Evolutionary conservation across 1,284 basidiomycete species (phyloP).

Genomic region (Meira nashicola): DNA sequence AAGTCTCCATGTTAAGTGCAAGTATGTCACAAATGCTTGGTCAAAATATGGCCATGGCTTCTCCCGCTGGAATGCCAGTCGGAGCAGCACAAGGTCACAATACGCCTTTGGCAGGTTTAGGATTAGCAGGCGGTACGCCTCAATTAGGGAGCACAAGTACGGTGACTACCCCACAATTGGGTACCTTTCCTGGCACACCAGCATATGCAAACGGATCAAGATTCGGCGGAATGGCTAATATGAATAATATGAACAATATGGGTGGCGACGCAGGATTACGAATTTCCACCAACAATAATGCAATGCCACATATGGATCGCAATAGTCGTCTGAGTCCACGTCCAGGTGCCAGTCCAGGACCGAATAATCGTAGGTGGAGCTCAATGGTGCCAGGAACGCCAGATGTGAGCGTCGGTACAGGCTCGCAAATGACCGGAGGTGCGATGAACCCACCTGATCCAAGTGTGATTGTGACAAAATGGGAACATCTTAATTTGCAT

Average conservation of each 20-base stretch:
- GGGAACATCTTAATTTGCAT: slow-evolving; percentile 84
- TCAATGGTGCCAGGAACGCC: slow-evolving; percentile 4
- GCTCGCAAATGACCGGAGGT: slow-evolving; percentile 2
- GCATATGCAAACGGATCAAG: neutral
- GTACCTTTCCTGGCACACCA: slow-evolving; percentile 13
- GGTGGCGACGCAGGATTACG: slow-evolving; percentile 7
- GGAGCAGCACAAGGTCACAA: neutral
- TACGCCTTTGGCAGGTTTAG: slow-evolving; percentile 21
- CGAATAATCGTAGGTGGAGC: slow-evolving; percentile 9
- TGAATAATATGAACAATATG: neutral
- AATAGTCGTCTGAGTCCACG: slow-evolving; percentile 14
- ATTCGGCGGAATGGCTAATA: neutral
- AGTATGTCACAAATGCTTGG: slow-evolving; percentile 32
- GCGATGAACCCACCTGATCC: slow-evolving; percentile 49
- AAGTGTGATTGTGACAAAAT: slow-evolving; percentile 81
- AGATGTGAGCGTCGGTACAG: slow-evolving; percentile 2
- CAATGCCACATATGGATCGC: slow-evolving; percentile 9
- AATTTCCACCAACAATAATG: slow-evolving; percentile 21
- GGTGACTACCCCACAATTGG: slow-evolving; percentile 24
- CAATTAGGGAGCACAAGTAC: slow-evolving; percentile 19
- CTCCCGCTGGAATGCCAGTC: slow-evolving; percentile 14
- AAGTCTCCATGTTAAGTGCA: slow-evolving; percentile 30
- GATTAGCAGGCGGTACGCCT: slow-evolving; percentile 22
- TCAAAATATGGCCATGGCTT: neutral
- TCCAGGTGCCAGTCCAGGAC: slow-evolving; percentile 12